Evolutionary conservation across 345 rosid genomes (phyloP).

Genomic region (Brassica incana): DNA sequence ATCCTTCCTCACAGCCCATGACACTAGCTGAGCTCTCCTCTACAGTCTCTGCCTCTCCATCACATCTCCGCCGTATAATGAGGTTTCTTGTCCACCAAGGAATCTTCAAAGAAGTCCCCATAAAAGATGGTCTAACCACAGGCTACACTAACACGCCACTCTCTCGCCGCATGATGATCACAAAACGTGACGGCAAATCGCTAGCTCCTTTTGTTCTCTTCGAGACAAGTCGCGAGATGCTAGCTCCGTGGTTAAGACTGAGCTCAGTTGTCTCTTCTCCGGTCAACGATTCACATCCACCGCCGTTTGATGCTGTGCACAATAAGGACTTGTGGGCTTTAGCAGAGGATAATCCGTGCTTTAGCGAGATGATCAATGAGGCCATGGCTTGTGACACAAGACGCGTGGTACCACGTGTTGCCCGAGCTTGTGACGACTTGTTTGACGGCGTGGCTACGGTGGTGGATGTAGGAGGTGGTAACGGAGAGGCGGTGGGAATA

Average conservation of each 20-base stretch:
- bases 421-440: conserved; percentile 47
- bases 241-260: conserved; percentile 61
- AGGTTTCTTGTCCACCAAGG: conserved; percentile 56
- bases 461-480: conserved; percentile 80
- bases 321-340: conserved; percentile 55
- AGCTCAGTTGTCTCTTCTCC: conserved; percentile 42
- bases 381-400: conserved; percentile 72
- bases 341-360: conserved; percentile 41
- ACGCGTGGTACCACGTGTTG: conserved; percentile 39
- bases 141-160: conserved; percentile 57
- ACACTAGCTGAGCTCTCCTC: conserved; percentile 56
- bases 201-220: conserved; percentile 48
- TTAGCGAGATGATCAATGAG: conserved; percentile 48
- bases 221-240: conserved; percentile 52
- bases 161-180: conserved; percentile 51
- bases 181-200: conserved; percentile 41
- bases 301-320: conserved; percentile 53
- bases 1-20: conserved; percentile 42
- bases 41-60: conserved; percentile 46
- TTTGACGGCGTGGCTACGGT: conserved; percentile 53
- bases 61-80: conserved; percentile 62
- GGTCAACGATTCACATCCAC: background rate
- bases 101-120: conserved; percentile 47
- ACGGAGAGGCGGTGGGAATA: conserved; percentile 53
- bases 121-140: conserved; percentile 11